These are phyloP conservation scores for Terana coerulea DNA, from an alignment of 768 basidiomycete genomes.

Conservation along the genomic window DNA sequence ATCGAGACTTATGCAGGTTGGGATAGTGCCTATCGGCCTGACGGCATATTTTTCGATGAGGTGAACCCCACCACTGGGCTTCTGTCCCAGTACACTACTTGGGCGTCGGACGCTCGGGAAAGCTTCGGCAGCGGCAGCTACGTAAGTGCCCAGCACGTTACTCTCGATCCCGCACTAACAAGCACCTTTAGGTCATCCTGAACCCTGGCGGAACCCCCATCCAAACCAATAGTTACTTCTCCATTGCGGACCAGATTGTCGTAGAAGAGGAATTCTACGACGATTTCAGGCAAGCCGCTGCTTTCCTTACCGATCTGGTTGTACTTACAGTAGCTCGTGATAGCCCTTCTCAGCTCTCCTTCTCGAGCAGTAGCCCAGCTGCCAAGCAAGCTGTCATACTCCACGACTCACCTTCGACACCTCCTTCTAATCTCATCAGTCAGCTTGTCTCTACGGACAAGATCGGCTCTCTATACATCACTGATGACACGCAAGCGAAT, in stretches of 20 bases:
- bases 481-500: conserved; percentile 22
- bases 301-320: background rate
- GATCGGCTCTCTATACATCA: conserved; percentile 30
- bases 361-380: conserved; percentile 14
- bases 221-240: conserved; percentile 21
- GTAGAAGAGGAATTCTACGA: conserved; percentile 27
- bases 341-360: conserved; percentile 23
- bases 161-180: background rate
- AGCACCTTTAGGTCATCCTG: conserved; percentile 21
- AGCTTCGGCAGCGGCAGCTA: conserved; percentile 17
- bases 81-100: conserved; percentile 25
- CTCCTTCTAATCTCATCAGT: conserved; percentile 22
- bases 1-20: conserved; percentile 30
- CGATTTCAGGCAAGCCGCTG: conserved; percentile 27
- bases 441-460: conserved; percentile 19
- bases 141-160: conserved; percentile 10
- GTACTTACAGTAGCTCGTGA: conserved; percentile 8
- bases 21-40: conserved; percentile 25
- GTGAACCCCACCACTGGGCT: conserved; percentile 16
- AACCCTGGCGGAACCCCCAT: conserved; percentile 26
- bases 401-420: conserved; percentile 27
- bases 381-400: conserved; percentile 31
- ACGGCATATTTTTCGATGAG: conserved; percentile 38
- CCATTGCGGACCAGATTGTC: conserved; percentile 28
- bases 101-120: conserved; percentile 16